Evolutionary conservation across 2,329 filamentous ascomycete genomes (phyloP).

Genomic region (Periconia sp.): DNA sequence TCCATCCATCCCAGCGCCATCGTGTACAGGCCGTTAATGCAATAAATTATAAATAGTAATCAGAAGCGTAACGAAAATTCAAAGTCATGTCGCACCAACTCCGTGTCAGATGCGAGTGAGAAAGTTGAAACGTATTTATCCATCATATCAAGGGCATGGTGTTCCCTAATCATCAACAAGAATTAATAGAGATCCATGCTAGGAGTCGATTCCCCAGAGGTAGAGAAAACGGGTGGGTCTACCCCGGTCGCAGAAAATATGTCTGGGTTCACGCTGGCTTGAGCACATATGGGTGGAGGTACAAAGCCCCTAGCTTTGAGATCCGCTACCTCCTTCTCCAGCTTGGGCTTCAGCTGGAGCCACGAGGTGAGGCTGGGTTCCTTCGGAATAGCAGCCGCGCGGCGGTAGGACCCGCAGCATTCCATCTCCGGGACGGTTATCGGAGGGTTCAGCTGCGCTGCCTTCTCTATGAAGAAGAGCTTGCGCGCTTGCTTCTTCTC

Average conservation of each 20-base stretch:
- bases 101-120: neutral
- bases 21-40: too few species aligned
- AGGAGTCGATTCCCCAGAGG: conserved; percentile 5
- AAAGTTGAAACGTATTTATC: neutral
- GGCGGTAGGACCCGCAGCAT: conserved; percentile 47
- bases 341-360: conserved; percentile 43
- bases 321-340: conserved; percentile 41
- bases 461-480: conserved; percentile 45
- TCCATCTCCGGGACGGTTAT: conserved; percentile 42
- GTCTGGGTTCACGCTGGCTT: too few species aligned
- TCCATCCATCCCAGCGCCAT: too few species aligned
- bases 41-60: too few species aligned
- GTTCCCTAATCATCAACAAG: neutral
- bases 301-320: conserved; percentile 11
- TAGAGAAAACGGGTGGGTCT: neutral
- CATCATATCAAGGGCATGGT: too few species aligned
- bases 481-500: conserved; percentile 42
- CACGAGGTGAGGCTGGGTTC: conserved; percentile 44
- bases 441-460: conserved; percentile 43
- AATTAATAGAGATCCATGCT: conserved; percentile 2
- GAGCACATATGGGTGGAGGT: neutral
- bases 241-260: too few species aligned
- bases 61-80: too few species aligned
- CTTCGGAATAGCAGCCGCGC: conserved; percentile 47
- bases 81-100: too few species aligned